These are phyloP conservation scores for Esteya vermicola DNA, from an alignment of 2,329 filamentous ascomycete genomes.

Conservation along the genomic window DNA sequence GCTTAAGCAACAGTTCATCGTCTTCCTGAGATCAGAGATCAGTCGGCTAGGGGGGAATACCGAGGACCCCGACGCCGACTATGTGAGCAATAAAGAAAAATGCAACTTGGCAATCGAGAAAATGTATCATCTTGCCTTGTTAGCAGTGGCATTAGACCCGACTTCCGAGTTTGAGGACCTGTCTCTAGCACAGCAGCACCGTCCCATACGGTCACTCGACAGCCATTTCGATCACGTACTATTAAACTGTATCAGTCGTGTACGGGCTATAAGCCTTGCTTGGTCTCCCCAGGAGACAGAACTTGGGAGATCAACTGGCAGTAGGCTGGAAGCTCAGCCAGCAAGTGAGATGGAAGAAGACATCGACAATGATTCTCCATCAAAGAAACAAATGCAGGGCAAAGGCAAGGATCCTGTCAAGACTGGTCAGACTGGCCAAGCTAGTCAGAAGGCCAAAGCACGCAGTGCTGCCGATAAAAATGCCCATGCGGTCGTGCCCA, in stretches of 20 bases:
- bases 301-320: background rate
- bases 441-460: background rate
- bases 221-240: background rate
- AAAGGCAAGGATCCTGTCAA: background rate
- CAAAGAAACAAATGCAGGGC: background rate
- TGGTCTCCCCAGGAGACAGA: background rate
- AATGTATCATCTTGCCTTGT: background rate
- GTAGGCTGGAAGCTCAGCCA: background rate
- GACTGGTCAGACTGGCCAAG: no score
- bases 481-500: constrained; percentile 1
- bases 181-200: background rate
- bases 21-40: background rate
- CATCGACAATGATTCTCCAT: background rate
- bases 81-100: background rate
- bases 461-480: background rate
- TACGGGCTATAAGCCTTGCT: background rate
- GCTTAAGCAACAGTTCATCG: background rate
- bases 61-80: background rate
- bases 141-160: background rate
- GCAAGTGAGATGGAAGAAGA: background rate
- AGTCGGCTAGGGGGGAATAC: background rate
- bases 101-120: background rate
- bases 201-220: background rate
- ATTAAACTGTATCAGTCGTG: background rate
- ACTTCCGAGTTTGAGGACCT: background rate